Percentiles rank a stretch among this genome's conserved stretches.
Evolutionary conservation across 1,284 basidiomycete genomes (phyloP).

Genomic region (Ustilago crameri): DNA sequence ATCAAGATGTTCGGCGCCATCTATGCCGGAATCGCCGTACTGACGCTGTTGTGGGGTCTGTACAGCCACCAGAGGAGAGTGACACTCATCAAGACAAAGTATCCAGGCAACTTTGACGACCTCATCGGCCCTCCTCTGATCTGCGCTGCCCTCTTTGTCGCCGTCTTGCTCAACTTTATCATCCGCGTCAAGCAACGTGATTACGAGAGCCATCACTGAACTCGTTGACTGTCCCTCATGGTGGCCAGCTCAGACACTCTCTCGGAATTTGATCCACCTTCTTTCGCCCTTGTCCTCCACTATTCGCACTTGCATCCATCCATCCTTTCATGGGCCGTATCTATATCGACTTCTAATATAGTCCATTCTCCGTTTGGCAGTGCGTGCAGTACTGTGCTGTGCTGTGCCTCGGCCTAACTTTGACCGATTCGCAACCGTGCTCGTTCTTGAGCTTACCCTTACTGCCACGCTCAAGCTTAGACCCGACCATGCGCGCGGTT

Average conservation of each 20-base stretch:
- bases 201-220: constrained; percentile 29
- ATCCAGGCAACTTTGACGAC: constrained; percentile 82
- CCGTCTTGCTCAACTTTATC: constrained; percentile 66
- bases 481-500: too few relatives aligned
- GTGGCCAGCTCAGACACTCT: neutral
- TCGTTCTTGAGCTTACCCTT: too few relatives aligned
- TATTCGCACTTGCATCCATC: neutral
- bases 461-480: too few relatives aligned
- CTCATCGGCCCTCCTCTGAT: constrained; percentile 65
- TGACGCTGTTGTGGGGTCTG: constrained; percentile 79
- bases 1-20: constrained; percentile 83
- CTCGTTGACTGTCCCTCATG: neutral
- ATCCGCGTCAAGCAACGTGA: constrained; percentile 55
- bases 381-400: too few relatives aligned
- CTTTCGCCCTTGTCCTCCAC: too few relatives aligned
- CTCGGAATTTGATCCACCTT: neutral
- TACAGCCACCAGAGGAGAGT: constrained; percentile 87
- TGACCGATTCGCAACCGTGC: too few relatives aligned
- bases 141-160: constrained; percentile 63
- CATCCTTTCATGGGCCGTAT: too few relatives aligned
- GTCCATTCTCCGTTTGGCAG: too few relatives aligned
- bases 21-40: constrained; percentile 78
- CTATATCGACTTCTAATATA: too few relatives aligned
- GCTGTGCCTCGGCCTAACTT: too few relatives aligned
- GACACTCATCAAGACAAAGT: constrained; percentile 87